Evolutionary conservation across 768 basidiomycete species (phyloP).

Genomic region (Suillus weaverae): DNA sequence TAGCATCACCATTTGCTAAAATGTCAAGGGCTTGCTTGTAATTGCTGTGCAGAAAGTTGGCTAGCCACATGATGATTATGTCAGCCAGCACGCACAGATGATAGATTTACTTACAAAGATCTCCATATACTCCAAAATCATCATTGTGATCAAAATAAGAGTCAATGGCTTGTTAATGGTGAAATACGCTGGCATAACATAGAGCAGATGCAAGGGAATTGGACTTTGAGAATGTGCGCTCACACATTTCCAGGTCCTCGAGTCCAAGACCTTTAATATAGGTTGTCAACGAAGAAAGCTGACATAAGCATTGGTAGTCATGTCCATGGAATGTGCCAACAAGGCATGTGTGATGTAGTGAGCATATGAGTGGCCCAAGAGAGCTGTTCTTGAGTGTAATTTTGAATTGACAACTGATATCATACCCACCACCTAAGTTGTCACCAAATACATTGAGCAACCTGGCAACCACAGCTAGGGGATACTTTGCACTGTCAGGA

Average conservation of each 20-base stretch:
- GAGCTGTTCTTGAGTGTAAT: conserved; percentile 14
- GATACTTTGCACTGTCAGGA: conserved; percentile 18
- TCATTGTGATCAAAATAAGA: conserved; percentile 10
- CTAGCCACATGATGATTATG: not conserved
- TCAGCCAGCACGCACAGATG: not conserved
- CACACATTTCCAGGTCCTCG: conserved; percentile 24
- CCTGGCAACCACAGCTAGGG: conserved; percentile 12
- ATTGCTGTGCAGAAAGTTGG: conserved; percentile 20
- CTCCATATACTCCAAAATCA: conserved; percentile 2
- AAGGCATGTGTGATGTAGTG: conserved; percentile 7
- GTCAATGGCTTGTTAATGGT: conserved; percentile 17
- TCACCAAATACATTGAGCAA: conserved; percentile 10
- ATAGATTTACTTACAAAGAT: conserved; percentile 4
- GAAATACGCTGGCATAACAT: conserved; percentile 19
- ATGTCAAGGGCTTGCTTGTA: conserved; percentile 30
- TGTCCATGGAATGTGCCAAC: conserved; percentile 13
- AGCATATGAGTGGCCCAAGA: conserved; percentile 11
- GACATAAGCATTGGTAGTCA: conserved; percentile 12
- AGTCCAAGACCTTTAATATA: conserved; percentile 18
- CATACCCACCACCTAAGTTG: conserved; percentile 14
- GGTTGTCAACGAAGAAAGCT: conserved; percentile 18
- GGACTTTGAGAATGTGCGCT: conserved; percentile 20
- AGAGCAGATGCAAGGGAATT: conserved; percentile 16
- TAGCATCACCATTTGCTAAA: not conserved
- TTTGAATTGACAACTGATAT: conserved; percentile 20